Evolutionary conservation across 2,329 filamentous ascomycete genomes (phyloP), one percentile per base, ranked within the genome.

Genomic region (Chrysoporthe cubensis): DNA sequence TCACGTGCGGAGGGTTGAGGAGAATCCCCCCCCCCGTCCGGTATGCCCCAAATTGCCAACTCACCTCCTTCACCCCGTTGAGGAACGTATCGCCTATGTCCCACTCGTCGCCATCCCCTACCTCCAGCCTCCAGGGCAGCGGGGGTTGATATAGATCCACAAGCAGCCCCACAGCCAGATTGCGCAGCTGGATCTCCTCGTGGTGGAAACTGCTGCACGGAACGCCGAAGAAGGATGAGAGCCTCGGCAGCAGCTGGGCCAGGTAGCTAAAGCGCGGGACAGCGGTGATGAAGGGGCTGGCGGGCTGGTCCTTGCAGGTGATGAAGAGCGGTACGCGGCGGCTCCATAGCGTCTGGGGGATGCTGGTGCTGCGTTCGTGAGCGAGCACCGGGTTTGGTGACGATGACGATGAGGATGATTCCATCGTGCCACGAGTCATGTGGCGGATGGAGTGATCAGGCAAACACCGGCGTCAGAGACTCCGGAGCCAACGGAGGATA

Each of bases 51-150:
- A 9, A 40, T 40, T 9, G 37, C n/a, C 1, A 8, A 75, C 81
- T 74, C 67, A 85, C 85, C 80, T 90, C 88, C 76, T 90, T 90
- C 70, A 86, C 86, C 66, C 84, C 84, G 76, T 90, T 90, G 66
- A 89, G 81, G 71, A 90, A 90, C 0, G 87, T 88, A 75, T 89
- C 87, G 54, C 79, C 82, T 61, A 88, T 87, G 72, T 88, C 86
- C 86, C 86, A 88, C 61, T 82, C 83, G 43, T 82, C 74, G 21
- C 85, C 86, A 67, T 87, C 85, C 65, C 79, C 78, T 37, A 88
- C 86, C 18, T 81, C 82, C 60, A 89, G 77, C 14, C 80, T 80
- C 86, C 86, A 89, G 1, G 87, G 86, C 63, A 87, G 75, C 18
- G 74, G 66, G 0, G 86, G 85, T 71, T 81, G 83, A 75, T 89